Evolutionary conservation across 805 yeast genomes (phyloP).

Genomic region (Candida railenensis): DNA sequence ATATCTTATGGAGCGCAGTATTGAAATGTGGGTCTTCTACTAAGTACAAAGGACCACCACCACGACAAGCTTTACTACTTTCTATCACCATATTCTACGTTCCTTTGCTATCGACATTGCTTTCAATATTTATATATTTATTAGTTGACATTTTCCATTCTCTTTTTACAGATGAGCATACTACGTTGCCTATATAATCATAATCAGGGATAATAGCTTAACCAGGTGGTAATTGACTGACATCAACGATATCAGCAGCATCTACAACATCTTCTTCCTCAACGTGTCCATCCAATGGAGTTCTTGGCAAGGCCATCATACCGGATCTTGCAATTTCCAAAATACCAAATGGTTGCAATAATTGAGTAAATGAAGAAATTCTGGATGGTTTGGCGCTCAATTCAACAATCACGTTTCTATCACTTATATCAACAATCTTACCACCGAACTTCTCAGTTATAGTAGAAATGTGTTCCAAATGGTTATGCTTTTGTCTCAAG

Average conservation of each 20-base stretch:
- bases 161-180: too few relatives aligned
- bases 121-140: too few relatives aligned
- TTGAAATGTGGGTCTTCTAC: too few relatives aligned
- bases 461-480: slow-evolving; percentile 78
- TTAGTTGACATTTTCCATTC: not conserved
- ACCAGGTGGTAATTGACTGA: slow-evolving; percentile 94
- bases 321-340: slow-evolving; percentile 96
- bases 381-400: slow-evolving; percentile 91
- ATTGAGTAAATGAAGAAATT: slow-evolving; percentile 79
- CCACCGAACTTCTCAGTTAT: slow-evolving; percentile 90
- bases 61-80: too few relatives aligned
- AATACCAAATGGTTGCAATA: slow-evolving; percentile 94
- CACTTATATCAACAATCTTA: slow-evolving; percentile 85
- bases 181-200: too few relatives aligned
- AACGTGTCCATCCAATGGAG: slow-evolving; percentile 65
- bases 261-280: slow-evolving; percentile 49
- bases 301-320: slow-evolving; percentile 97
- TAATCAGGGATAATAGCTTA: slow-evolving; percentile 26
- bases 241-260: slow-evolving; percentile 76
- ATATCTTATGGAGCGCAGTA: too few relatives aligned
- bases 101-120: too few relatives aligned
- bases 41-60: too few relatives aligned
- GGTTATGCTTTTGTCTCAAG: slow-evolving; percentile 88
- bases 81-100: not conserved
- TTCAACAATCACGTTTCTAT: slow-evolving; percentile 92